phyloP scores from a whole-genome alignment of 768 basidiomycete genomes.

The Serendipita sp. region DNA sequence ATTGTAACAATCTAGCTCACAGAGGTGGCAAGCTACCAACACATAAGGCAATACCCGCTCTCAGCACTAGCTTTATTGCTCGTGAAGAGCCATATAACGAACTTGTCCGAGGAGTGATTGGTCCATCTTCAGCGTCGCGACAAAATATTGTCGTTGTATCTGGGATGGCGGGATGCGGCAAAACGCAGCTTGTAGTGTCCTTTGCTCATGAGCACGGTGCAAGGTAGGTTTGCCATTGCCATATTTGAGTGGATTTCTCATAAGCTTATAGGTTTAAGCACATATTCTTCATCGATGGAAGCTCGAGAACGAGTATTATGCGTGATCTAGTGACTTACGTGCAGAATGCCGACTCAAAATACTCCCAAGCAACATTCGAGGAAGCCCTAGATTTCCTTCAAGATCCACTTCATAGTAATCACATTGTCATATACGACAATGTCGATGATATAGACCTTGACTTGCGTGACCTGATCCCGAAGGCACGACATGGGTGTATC shows the following conservation, averaged over 20 bases:
- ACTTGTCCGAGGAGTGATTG: neutral
- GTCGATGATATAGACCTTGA: neutral
- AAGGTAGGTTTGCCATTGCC: neutral
- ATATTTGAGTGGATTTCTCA: neutral
- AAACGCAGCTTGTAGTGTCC: neutral
- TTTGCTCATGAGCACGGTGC: neutral
- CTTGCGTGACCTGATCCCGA: neutral
- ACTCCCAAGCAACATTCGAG: neutral
- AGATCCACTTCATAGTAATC: neutral
- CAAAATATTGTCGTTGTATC: neutral
- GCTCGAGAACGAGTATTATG: neutral
- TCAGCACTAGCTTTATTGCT: neutral
- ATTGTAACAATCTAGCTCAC: no score
- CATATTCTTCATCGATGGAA: neutral
- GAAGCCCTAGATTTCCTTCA: neutral
- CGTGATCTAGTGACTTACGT: neutral
- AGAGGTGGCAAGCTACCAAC: neutral
- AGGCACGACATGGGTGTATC: neutral
- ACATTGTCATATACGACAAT: neutral
- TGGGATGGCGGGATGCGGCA: neutral
- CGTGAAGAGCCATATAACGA: neutral
- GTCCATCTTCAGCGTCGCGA: neutral
- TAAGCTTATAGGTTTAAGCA: neutral
- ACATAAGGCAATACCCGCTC: neutral
- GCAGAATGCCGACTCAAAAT: neutral